Evolutionary conservation across 2,329 filamentous ascomycete genomes (phyloP).

Genomic region (Xylariaceae sp.): DNA sequence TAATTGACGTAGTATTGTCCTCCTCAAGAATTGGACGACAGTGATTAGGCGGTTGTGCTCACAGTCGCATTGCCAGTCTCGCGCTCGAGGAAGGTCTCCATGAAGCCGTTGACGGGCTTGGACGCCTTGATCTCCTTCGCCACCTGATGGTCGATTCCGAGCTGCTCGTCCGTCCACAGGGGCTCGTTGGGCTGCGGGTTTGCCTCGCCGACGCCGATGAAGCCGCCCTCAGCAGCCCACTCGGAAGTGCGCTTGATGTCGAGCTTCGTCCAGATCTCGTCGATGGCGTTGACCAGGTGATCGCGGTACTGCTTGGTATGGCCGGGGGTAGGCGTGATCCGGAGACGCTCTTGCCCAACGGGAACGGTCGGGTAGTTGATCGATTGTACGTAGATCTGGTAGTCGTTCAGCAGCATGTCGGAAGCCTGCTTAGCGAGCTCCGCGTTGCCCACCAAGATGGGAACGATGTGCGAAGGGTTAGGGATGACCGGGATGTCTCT

Average conservation of each 20-base stretch:
- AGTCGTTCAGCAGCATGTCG: slow-evolving; percentile 82
- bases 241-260: slow-evolving; percentile 88
- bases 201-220: slow-evolving; percentile 84
- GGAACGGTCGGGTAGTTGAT: slow-evolving; percentile 99
- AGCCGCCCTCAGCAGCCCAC: slow-evolving; percentile 86
- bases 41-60: slow-evolving; percentile 30
- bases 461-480: slow-evolving; percentile 94
- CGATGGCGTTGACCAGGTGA: slow-evolving; percentile 76
- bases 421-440: slow-evolving; percentile 88
- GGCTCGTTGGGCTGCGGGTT: slow-evolving; percentile 56
- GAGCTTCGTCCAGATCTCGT: slow-evolving; percentile 82
- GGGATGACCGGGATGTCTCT: slow-evolving; percentile 93
- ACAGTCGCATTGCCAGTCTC: slow-evolving; percentile 35
- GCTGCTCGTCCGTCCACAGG: slow-evolving; percentile 89
- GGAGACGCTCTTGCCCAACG: slow-evolving; percentile 92
- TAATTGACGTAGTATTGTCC: slow-evolving; percentile 12
- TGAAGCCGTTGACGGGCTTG: slow-evolving; percentile 38
- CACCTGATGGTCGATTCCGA: slow-evolving; percentile 63
- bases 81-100: slow-evolving; percentile 54
- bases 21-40: slow-evolving; percentile 8
- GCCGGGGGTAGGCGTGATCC: slow-evolving; percentile 92
- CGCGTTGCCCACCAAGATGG: slow-evolving; percentile 88
- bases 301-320: slow-evolving; percentile 81
- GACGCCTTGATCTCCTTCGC: slow-evolving; percentile 55
- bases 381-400: slow-evolving; percentile 94